phyloP scores from a whole-genome alignment of 179 eudicot species.

The Spinacia oleracea region DNA sequence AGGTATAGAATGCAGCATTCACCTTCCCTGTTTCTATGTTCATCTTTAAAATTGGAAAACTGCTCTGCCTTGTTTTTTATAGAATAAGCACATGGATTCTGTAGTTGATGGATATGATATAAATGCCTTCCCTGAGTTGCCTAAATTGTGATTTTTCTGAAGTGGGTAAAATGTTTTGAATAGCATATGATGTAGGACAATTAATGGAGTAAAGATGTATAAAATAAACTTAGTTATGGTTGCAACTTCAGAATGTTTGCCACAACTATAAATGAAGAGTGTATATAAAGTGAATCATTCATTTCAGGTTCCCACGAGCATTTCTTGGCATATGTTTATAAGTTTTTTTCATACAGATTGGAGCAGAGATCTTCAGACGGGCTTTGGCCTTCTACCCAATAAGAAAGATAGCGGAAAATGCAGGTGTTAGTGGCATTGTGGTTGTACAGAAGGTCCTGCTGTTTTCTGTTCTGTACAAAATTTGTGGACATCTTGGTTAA shows the following conservation, averaged over 20 bases:
- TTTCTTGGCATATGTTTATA: neutral
- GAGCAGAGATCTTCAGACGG: conserved; percentile 90
- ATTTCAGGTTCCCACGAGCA: neutral
- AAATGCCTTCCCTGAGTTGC: no score
- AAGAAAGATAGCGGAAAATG: conserved; percentile 91
- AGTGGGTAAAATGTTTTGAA: no score
- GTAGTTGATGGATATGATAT: no score
- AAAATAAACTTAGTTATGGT: no score
- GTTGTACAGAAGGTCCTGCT: conserved; percentile 79
- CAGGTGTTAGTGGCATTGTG: conserved; percentile 90
- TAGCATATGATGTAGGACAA: no score
- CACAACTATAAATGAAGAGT: neutral
- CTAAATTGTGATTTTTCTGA: no score
- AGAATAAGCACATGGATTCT: neutral
- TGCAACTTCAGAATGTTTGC: no score
- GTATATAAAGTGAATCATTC: neutral
- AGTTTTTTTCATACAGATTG: conserved; percentile 57
- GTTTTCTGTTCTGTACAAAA: neutral
- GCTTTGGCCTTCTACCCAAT: conserved; percentile 90
- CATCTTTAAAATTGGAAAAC: neutral
- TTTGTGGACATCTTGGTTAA: neutral
- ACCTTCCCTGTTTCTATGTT: neutral
- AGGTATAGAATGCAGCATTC: conserved; percentile 45
- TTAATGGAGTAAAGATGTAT: no score
- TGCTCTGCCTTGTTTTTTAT: neutral